Base-by-base conservation (phyloP, 2,329 filamentous ascomycete genomes). In the Ophiocordyceps robertsii region DNA sequence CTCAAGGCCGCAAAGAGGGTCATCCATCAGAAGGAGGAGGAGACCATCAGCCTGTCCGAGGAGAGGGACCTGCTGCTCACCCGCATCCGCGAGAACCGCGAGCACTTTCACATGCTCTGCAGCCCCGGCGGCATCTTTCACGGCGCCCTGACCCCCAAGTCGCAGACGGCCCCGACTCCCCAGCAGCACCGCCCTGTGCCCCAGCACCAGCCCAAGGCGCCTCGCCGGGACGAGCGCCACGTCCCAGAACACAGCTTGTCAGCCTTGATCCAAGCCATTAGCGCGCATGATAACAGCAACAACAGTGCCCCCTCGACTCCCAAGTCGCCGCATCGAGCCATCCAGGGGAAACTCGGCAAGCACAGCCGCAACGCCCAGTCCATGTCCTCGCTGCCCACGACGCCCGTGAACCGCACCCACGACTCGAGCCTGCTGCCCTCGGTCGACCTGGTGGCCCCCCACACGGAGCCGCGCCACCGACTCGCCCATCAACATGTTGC, bases 41-140 rank as follows among this genome's bases (percentile, higher is more conserved):
- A 87, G 53, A 75, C 83, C 16, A 70, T 76, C 7, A 68, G 69
- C 41, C 65, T 94, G n/a, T 61, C 68, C 2, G 86, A 94, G 53
- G 83, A 92, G 55, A 84, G 87, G 43, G 71, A 79, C 33, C 73
- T 85, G 58, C 70, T 95, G 40, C 76, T 89, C 45, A 84, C 80
- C 47, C 81, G 90, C 17, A 94, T 96, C 49, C 78, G 84, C 36
- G 86, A 94, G 58, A 95, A 95, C 56, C 73, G 90, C 47, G 84
- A 93, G 56, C 88, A 94, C 55, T 80, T 94, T 52, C 84, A 85
- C 45, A 73, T 75, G 55, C 75, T 94, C 39, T 81, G 84, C 54
- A 82, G 84, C 52, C 84, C 85, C 2, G 82, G 83, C 13, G 79
- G 77, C 40, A 75, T 77, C 30, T 79, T 79, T 43, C 74, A 83